Evolutionary conservation across 1,284 basidiomycete genomes (phyloP).

Genomic region (Ceratobasidium sp.): DNA sequence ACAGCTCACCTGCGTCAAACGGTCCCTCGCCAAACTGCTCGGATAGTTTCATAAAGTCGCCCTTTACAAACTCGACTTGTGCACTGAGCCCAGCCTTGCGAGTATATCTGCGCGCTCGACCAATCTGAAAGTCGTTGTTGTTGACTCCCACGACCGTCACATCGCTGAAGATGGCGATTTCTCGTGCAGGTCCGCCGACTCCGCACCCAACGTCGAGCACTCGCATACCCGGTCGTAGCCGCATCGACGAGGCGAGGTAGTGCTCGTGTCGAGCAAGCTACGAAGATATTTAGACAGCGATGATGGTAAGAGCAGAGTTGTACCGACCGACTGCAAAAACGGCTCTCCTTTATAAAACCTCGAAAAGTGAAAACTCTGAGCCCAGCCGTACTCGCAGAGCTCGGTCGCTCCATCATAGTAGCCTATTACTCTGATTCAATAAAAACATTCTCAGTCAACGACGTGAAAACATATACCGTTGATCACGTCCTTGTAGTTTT

Average conservation of each 20-base stretch:
- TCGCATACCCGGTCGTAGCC: slow-evolving; percentile 85
- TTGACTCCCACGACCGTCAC: slow-evolving; percentile 88
- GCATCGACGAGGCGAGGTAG: slow-evolving; percentile 90
- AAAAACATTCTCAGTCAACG: slow-evolving; percentile 47
- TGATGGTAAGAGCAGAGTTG: neutral
- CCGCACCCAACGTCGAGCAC: slow-evolving; percentile 99
- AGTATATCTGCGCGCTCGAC: slow-evolving; percentile 86
- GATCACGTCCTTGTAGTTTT: slow-evolving; percentile 91
- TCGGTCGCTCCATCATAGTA: slow-evolving; percentile 98
- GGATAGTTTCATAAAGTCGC: slow-evolving; percentile 94
- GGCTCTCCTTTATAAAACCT: slow-evolving; percentile 97
- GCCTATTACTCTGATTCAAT: slow-evolving; percentile 51
- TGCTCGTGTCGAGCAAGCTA: slow-evolving; percentile 97
- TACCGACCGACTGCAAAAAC: slow-evolving; percentile 68
- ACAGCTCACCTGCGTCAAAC: slow-evolving; percentile 86
- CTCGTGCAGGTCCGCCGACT: slow-evolving; percentile 95
- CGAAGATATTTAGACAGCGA: neutral
- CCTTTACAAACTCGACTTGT: slow-evolving; percentile 84
- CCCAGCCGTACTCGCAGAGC: slow-evolving; percentile 97
- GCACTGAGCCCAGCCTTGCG: slow-evolving; percentile 76
- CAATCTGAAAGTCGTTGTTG: slow-evolving; percentile 97
- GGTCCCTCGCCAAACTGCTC: slow-evolving; percentile 93
- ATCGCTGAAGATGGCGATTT: slow-evolving; percentile 94
- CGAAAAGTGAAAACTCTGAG: slow-evolving; percentile 95
- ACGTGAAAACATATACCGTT: slow-evolving; percentile 65